phyloP scores from a whole-genome alignment of 352 stramenopile species.

The Globisporangium echinulatum region DNA sequence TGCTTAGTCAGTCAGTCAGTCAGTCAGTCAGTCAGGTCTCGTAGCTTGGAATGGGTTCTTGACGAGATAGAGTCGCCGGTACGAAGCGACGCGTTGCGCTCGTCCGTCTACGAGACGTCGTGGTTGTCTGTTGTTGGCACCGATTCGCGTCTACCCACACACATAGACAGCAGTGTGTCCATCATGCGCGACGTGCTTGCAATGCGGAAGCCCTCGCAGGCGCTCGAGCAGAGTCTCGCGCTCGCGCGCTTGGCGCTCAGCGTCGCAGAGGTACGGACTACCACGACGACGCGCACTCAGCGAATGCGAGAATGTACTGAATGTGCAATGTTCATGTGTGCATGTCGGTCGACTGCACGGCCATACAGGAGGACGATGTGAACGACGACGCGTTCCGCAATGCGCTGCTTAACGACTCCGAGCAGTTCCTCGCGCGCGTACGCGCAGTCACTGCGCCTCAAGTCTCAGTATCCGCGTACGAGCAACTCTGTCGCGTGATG shows the following conservation, averaged over 20 bases:
- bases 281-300: too few relatives aligned
- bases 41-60: too few relatives aligned
- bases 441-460: conserved; percentile 18
- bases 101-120: too few relatives aligned
- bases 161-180: background rate
- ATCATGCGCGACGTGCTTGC: conserved; percentile 53
- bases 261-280: conserved; percentile 16
- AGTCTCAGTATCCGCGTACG: conserved; percentile 29
- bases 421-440: conserved; percentile 27
- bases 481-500: conserved; percentile 39
- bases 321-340: background rate
- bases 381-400: conserved; percentile 41
- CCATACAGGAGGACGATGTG: conserved; percentile 14
- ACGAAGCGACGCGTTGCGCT: too few relatives aligned
- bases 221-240: conserved; percentile 42
- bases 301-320: too few relatives aligned
- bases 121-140: too few relatives aligned
- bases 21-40: too few relatives aligned
- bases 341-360: background rate
- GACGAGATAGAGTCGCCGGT: too few relatives aligned
- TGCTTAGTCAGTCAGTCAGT: too few relatives aligned
- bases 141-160: too few relatives aligned
- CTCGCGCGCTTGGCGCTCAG: conserved; percentile 24
- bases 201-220: conserved; percentile 39
- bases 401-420: conserved; percentile 31